These are phyloP conservation scores for Danielia reshetovae DNA, from an alignment of 805 yeast species.

Conservation along the genomic window DNA sequence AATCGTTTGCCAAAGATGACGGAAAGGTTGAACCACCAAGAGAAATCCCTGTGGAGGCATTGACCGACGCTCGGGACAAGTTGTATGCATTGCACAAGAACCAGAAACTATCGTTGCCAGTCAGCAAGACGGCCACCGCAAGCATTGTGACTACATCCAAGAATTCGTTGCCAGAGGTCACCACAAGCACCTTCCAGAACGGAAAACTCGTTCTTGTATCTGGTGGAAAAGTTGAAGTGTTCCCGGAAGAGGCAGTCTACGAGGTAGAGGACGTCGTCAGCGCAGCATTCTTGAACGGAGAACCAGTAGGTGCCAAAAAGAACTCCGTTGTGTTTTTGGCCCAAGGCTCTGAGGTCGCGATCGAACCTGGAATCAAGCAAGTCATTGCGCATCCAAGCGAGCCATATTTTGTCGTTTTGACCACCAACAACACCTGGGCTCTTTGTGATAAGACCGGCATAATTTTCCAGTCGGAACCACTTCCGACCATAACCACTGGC, in stretches of 20 bases:
- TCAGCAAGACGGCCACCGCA: constrained; percentile 14
- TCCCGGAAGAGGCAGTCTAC: constrained; percentile 2
- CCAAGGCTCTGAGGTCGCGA: constrained; percentile 11
- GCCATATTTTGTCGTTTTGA: constrained; percentile 12
- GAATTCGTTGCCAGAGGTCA: neutral
- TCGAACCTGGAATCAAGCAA: constrained; percentile 1
- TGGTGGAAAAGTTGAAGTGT: neutral
- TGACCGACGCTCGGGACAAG: constrained; percentile 26
- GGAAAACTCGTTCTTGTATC: constrained; percentile 5
- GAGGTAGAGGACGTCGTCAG: constrained; percentile 2
- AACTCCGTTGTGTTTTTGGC: constrained; percentile 13
- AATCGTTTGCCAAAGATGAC: constrained; percentile 11
- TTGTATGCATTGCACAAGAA: constrained; percentile 36
- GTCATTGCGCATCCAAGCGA: constrained; percentile 12
- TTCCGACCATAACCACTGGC: constrained; percentile 16
- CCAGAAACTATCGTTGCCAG: constrained; percentile 21
- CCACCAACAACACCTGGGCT: constrained; percentile 9
- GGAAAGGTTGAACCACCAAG: neutral
- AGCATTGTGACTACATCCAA: constrained; percentile 8
- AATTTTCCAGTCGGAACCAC: constrained; percentile 9
- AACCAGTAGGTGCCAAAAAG: constrained; percentile 1
- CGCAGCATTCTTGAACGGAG: constrained; percentile 5
- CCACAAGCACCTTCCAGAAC: constrained; percentile 9
- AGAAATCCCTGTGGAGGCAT: constrained; percentile 19
- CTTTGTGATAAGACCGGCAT: constrained; percentile 6